Base-by-base conservation (phyloP, 306 rosid genomes). In the Fragaria ananassa region DNA sequence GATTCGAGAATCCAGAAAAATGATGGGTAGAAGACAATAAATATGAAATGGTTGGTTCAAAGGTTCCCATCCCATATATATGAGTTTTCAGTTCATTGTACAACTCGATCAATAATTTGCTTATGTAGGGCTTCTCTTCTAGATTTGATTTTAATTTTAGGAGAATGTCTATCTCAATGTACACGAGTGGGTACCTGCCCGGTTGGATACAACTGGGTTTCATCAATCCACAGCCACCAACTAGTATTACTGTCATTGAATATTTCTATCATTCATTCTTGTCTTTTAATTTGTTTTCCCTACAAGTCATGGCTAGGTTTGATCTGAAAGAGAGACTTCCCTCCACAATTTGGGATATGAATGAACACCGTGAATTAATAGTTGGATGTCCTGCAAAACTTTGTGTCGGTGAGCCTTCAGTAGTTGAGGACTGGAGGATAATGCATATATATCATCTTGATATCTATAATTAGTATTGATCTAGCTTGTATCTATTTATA, bases 191-290 rank as follows among this genome's bases (percentile, higher is more conserved):
- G 78, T n/a, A 77, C 12, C 46, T 10, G 3, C 82, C 72, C 75
- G 75, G 79, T 76, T 88, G 90, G 87, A 88, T 88, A 85, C 92
- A 86, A 82, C 86, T 80, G 79, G 63, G 25, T 68, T 72, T 44
- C 71, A 78, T 83, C 69, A 78, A 74, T 83, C 78, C 67, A 56
- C 41, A 10, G 27, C 44, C 51, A 51, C 31, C 35, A 53, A 65
- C 25, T 37, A 27, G 34, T 70, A 70, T 23, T 21, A 37, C 11
- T 50, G 71, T 13, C 75, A 61, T 14, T 31, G 25, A 45, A 75
- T 11, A 34, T 14, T 7, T 34, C 15, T 23, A 39, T 58, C 29
- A 57, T 49, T 5, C 17, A 11, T 63, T 39, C 18, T 27, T 15
- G 21, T 56, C 15, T 23, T 23, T 7, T 10, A 58, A 23, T 58